Evolutionary conservation across 257 asterid genomes (phyloP).

Genomic region (Salvia splendens): DNA sequence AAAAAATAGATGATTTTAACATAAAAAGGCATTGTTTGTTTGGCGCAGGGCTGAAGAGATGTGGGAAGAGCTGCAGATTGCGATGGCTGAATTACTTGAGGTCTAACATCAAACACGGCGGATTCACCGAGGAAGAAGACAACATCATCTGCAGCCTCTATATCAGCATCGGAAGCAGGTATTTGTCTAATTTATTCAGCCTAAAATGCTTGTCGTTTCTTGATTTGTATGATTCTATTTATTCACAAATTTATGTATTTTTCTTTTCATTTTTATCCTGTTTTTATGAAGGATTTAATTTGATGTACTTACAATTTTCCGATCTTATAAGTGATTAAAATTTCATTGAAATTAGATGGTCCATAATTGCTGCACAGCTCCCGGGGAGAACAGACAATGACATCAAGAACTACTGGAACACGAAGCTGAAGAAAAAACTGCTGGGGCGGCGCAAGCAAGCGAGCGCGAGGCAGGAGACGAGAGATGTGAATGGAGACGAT

Average conservation of each 20-base stretch:
- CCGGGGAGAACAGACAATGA: slow-evolving; percentile 97
- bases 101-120: slow-evolving; percentile 93
- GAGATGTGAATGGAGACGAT: slow-evolving; percentile 37
- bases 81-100: slow-evolving; percentile 92
- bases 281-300: not conserved
- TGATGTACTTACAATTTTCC: not conserved
- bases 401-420: slow-evolving; percentile 95
- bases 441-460: slow-evolving; percentile 73
- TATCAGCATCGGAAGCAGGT: slow-evolving; percentile 99
- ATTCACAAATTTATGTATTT: slow-evolving; percentile 26
- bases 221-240: slow-evolving; percentile 46
- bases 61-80: slow-evolving; percentile 95
- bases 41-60: slow-evolving; percentile 76
- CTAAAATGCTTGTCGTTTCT: slow-evolving; percentile 61
- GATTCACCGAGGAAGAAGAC: slow-evolving; percentile 98
- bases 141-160: slow-evolving; percentile 91
- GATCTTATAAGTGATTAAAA: not conserved
- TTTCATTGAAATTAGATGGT: slow-evolving; percentile 56
- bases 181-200: slow-evolving; percentile 2
- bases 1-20: not conserved
- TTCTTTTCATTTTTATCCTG: slow-evolving; percentile 3
- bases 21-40: not conserved
- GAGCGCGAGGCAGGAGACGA: slow-evolving; percentile 39
- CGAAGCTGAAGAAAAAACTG: slow-evolving; percentile 75
- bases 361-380: slow-evolving; percentile 91